Base-by-base conservation (phyloP, 1,284 basidiomycete genomes). In the Cutaneotrichosporon dermatis region DNA sequence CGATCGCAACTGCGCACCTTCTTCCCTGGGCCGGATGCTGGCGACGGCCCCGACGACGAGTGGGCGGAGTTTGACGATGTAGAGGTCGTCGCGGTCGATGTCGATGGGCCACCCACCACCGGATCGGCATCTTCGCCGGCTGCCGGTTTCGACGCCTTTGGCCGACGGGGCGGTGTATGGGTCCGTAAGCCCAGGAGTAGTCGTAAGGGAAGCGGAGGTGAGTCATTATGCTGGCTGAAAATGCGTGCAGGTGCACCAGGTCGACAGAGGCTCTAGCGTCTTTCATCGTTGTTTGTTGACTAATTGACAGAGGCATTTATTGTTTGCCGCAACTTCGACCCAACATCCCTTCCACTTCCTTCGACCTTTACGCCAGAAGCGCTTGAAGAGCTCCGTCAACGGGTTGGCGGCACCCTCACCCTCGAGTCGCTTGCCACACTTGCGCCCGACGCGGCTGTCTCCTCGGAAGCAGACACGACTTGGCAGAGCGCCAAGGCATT, bases 291-390 rank as follows among this genome's bases (percentile, higher is more conserved):
- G 8, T 41, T 15, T 51, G 43, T 6, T 49, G 33, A 10, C 13
- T 25, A 49, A 12, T 48, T 50, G 16, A 36, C 64, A 77, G 83
- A 84, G 74, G 82, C 82, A 2, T 84, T 84, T 69, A 73, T 84
- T 34, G 79, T 83, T 15, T 82, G 81, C 66, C 73, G 79, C 9
- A 80, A 80, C 56, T 83, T 82, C 68, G 71, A 76, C 40, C 70
- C 76, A 4, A 58, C 69, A 4, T 66, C 68, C 13, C 63, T 79
- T 6, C 76, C 76, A 1, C 66, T 75, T 0, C 72, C 73, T 3
- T 35, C 56, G 9, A 61, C 59, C 0, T 71, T 73, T 58, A 68
- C 72, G 6, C 13, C 64, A 0, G 49, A 56, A 1, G 66, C 71
- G 6, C 66, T 75, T 3, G 63, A 60, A 13, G 59, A 63, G 10